A percentile compares a stretch with the other conserved stretches of the same genome.
These are phyloP conservation scores for Coniosporium tulheliwenetii DNA, from an alignment of 2,329 filamentous ascomycete species.

Conservation along the genomic window DNA sequence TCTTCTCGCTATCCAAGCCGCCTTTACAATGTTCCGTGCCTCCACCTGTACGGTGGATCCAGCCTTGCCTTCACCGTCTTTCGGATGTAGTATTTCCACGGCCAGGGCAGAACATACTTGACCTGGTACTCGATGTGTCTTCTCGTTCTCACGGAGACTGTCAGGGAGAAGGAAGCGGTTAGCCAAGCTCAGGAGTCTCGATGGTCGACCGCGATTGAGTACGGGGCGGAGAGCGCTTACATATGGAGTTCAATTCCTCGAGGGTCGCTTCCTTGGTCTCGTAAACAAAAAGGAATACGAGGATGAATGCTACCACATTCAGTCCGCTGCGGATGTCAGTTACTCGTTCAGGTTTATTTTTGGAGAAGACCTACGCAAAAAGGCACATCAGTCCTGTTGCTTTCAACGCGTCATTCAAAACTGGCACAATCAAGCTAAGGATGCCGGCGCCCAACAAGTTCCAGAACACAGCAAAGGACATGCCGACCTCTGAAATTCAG, in stretches of 20 bases:
- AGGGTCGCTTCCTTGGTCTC: slow-evolving; percentile 14
- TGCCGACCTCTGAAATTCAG: slow-evolving; percentile 9
- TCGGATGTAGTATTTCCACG: background rate
- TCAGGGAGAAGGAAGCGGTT: background rate
- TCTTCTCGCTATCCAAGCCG: background rate
- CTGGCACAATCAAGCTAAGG: slow-evolving; percentile 13
- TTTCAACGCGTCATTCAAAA: slow-evolving; percentile 5
- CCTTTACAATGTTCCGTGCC: background rate
- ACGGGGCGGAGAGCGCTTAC: background rate
- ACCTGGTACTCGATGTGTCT: background rate
- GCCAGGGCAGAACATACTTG: background rate
- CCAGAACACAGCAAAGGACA: slow-evolving; percentile 8
- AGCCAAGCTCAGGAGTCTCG: background rate
- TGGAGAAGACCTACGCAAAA: background rate
- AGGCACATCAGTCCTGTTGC: background rate
- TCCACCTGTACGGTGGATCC: background rate
- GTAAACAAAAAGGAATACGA: slow-evolving; percentile 16
- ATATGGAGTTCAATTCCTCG: slow-evolving; percentile 16
- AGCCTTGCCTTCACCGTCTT: background rate
- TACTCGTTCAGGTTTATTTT: background rate
- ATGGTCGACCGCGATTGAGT: background rate
- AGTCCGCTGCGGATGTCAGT: slow-evolving; percentile 12
- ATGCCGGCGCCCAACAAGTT: slow-evolving; percentile 14
- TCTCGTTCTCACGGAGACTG: background rate
- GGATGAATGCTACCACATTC: slow-evolving; percentile 13